Conservation (phyloP, 345 rosid species). For the Eucalyptus albens region DNA sequence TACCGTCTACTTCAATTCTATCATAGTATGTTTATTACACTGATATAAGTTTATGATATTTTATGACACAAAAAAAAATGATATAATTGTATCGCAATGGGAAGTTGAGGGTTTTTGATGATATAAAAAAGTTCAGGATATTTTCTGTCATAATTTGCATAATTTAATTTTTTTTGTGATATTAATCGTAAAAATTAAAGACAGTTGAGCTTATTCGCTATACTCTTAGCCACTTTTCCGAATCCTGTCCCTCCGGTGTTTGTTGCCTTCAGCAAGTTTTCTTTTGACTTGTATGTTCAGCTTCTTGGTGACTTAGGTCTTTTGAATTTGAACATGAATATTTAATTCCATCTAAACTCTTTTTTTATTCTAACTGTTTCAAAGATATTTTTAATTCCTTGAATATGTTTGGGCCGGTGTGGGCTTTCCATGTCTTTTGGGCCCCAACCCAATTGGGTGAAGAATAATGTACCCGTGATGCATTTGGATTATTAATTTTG, state of each 20-base stretch:
- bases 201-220: neutral
- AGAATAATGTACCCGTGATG: too few species aligned
- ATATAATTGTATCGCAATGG: too few species aligned
- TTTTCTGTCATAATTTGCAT: too few species aligned
- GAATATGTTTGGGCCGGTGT: neutral
- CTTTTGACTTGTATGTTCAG: neutral
- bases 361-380: fast-evolving
- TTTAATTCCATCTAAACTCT: neutral
- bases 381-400: neutral
- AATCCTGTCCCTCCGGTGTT: fast-evolving
- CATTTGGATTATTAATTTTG: too few species aligned
- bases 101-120: too few species aligned
- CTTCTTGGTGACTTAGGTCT: too few species aligned
- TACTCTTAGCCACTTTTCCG: neutral
- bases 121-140: too few species aligned
- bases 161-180: too few species aligned
- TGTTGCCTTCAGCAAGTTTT: neutral
- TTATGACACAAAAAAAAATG: too few species aligned
- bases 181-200: neutral
- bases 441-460: neutral
- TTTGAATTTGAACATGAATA: neutral
- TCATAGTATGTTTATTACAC: too few species aligned
- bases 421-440: neutral
- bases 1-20: too few species aligned
- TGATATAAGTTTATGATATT: too few species aligned